Conservation (phyloP, 2,329 filamentous ascomycete species). For the Neocatenulostroma microsporum region DNA sequence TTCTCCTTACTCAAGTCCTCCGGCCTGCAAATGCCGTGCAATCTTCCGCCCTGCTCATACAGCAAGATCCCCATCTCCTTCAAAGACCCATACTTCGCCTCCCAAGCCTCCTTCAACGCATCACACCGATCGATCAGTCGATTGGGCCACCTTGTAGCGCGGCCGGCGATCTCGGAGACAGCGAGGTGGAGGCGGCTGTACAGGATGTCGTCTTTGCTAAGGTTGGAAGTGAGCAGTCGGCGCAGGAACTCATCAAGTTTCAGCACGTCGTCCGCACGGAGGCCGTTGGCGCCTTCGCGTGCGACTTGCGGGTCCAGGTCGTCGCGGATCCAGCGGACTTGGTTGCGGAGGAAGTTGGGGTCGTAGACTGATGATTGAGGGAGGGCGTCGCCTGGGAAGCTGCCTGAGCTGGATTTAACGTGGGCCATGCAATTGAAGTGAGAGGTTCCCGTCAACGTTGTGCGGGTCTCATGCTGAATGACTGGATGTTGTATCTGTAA, state of each 20-base stretch:
- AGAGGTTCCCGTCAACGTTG: no score
- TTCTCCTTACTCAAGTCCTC: conserved; percentile 34
- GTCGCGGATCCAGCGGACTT: conserved; percentile 41
- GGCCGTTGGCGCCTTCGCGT: conserved; percentile 36
- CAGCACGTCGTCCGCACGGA: conserved; percentile 39
- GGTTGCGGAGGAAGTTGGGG: conserved; percentile 27
- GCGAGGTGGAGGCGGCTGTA: conserved; percentile 42
- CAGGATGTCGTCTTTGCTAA: conserved; percentile 31
- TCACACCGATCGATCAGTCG: conserved; percentile 40
- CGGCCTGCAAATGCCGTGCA: conserved; percentile 35
- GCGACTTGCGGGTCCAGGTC: conserved; percentile 40
- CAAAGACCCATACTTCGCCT: conserved; percentile 31
- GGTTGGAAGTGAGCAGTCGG: conserved; percentile 17
- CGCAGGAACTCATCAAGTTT: conserved; percentile 37
- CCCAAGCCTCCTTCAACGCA: conserved; percentile 34
- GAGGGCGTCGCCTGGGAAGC: no score
- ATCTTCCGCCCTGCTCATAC: conserved; percentile 36
- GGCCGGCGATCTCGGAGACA: conserved; percentile 35
- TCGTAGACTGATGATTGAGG: conserved; percentile 9
- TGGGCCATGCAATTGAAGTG: no score
- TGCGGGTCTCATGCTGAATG: no score
- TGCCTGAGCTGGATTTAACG: no score
- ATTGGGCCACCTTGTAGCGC: conserved; percentile 41
- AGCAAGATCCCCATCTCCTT: conserved; percentile 33
- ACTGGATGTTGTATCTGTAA: no score